Conservation (phyloP, 2,329 filamentous ascomycete species). For the Aurifilum marmelostoma region DNA sequence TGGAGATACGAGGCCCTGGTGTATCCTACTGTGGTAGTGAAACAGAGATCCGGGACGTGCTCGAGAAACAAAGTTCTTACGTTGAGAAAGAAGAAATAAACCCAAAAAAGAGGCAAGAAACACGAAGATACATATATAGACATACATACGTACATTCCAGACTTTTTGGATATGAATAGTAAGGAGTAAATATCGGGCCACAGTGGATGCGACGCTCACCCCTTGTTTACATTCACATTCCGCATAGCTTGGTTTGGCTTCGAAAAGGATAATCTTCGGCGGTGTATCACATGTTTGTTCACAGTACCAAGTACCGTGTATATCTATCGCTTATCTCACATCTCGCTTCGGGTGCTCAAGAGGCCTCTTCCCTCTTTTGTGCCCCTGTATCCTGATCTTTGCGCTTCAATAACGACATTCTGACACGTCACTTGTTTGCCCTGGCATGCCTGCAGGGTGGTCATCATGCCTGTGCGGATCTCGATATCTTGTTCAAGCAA, state of each 20-base stretch:
- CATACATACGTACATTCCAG: too few relatives aligned
- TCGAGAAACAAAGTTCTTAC: too few relatives aligned
- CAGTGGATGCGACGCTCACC: too few relatives aligned
- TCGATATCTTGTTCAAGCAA: not conserved
- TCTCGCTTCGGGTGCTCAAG: not conserved
- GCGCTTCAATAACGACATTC: not conserved
- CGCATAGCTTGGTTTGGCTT: not conserved
- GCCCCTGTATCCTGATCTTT: not conserved
- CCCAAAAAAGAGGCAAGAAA: too few relatives aligned
- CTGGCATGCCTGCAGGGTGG: not conserved
- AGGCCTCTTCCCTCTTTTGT: not conserved
- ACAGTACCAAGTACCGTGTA: not conserved
- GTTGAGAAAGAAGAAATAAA: too few relatives aligned
- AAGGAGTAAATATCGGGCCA: too few relatives aligned
- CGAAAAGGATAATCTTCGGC: not conserved
- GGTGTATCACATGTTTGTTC: not conserved
- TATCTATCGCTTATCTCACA: not conserved
- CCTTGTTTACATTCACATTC: too few relatives aligned
- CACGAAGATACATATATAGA: too few relatives aligned
- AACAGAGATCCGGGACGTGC: too few relatives aligned
- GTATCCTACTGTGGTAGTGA: too few relatives aligned
- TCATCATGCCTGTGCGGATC: not conserved
- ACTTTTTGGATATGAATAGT: too few relatives aligned
- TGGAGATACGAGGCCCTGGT: too few relatives aligned
- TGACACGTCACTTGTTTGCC: conserved; percentile 1